Percentiles rank a stretch among this genome's conserved stretches.
Evolutionary conservation across 1,139 yeast species (phyloP).

Genomic region (Taphrina populina): DNA sequence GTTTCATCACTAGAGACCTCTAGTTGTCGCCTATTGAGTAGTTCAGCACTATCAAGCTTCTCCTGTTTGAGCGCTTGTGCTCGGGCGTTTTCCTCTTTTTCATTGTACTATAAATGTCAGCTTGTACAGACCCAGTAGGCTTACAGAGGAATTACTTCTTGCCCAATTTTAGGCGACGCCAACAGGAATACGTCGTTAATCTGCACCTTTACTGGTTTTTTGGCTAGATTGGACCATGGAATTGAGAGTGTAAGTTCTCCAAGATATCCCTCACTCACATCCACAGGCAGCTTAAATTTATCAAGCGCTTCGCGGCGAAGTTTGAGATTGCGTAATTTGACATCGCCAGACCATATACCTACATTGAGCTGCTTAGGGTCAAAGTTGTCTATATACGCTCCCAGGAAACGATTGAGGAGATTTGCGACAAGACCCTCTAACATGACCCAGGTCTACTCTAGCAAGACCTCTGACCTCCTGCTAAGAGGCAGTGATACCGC

Average conservation of each 20-base stretch:
- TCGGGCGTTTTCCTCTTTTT: slow-evolving; percentile 65
- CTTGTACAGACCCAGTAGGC: background rate
- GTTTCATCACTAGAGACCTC: slow-evolving; percentile 49
- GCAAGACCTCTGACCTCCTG: no score
- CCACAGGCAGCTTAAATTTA: slow-evolving; percentile 76
- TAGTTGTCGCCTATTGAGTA: slow-evolving; percentile 42
- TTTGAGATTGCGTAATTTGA: slow-evolving; percentile 71
- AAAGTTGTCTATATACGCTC: slow-evolving; percentile 84
- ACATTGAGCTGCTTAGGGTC: slow-evolving; percentile 51
- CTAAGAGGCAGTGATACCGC: no score
- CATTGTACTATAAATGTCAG: slow-evolving; percentile 51
- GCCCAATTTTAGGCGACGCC: slow-evolving; percentile 67
- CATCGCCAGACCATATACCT: slow-evolving; percentile 98
- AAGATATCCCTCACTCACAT: slow-evolving; percentile 85
- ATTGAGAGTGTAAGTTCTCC: slow-evolving; percentile 88
- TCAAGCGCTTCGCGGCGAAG: slow-evolving; percentile 83
- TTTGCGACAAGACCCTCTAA: slow-evolving; percentile 55
- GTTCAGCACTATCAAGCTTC: slow-evolving; percentile 53
- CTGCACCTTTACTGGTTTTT: slow-evolving; percentile 86
- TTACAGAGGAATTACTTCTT: slow-evolving; percentile 40
- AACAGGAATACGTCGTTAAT: slow-evolving; percentile 84
- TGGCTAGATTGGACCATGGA: slow-evolving; percentile 94
- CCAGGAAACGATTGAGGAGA: slow-evolving; percentile 52
- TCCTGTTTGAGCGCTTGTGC: slow-evolving; percentile 66
- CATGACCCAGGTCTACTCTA: no score